phyloP scores from a whole-genome alignment of 345 rosid species.

The Populus simonii region DNA sequence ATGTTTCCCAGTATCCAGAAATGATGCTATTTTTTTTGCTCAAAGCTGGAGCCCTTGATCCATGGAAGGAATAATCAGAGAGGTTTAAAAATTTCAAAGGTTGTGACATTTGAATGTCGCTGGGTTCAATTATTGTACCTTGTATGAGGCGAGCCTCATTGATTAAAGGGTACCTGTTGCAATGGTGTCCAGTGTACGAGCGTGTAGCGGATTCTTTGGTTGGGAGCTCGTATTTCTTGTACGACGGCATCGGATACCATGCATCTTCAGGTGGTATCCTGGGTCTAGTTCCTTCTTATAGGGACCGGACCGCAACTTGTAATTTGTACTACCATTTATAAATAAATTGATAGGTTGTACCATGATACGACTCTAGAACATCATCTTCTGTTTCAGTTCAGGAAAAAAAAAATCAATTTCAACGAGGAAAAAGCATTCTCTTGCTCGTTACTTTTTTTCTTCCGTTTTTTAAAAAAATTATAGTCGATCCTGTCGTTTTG shows the following conservation, averaged over 20 bases:
- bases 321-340: too few relatives aligned
- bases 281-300: too few relatives aligned
- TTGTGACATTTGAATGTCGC: background rate
- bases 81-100: background rate
- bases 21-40: background rate
- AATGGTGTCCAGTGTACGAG: background rate
- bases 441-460: too few relatives aligned
- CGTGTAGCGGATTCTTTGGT: background rate
- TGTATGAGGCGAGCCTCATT: background rate
- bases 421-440: too few relatives aligned
- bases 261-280: background rate
- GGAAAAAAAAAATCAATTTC: too few relatives aligned
- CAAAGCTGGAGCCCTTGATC: background rate
- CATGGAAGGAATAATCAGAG: background rate
- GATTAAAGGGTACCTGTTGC: background rate
- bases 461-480: too few relatives aligned
- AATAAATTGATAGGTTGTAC: too few relatives aligned
- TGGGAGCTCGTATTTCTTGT: too few relatives aligned
- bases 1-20: background rate
- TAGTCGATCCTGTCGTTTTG: too few relatives aligned
- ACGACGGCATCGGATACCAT: background rate
- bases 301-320: too few relatives aligned
- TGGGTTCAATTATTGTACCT: conserved; percentile 17
- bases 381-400: too few relatives aligned
- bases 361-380: too few relatives aligned